Conservation (phyloP, 1,139 yeast species). For the Taiozyma sp. region DNA sequence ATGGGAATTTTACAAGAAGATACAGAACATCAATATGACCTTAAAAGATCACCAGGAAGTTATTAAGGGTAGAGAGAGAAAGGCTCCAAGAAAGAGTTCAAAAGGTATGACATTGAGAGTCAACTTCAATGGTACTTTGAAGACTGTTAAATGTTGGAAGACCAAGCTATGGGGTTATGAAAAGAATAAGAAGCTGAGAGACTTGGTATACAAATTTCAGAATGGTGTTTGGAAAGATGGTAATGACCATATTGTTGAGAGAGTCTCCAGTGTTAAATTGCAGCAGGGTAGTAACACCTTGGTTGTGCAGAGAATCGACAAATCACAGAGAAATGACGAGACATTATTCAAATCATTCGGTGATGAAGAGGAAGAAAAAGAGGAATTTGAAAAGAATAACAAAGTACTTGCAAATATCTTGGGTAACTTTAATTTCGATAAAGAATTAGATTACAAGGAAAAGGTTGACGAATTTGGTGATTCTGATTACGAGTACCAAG, state of each 20-base stretch:
- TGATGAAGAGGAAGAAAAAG: slow-evolving; percentile 27
- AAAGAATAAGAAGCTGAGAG: slow-evolving; percentile 53
- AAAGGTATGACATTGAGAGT: slow-evolving; percentile 63
- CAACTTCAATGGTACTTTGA: slow-evolving; percentile 53
- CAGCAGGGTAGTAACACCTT: slow-evolving; percentile 17
- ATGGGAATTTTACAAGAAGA: slow-evolving; percentile 34
- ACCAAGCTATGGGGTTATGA: slow-evolving; percentile 89
- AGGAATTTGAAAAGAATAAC: slow-evolving; percentile 34
- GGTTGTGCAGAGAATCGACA: slow-evolving; percentile 19
- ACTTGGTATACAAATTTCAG: slow-evolving; percentile 54
- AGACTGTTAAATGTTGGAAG: slow-evolving; percentile 54
- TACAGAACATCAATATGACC: slow-evolving; percentile 36
- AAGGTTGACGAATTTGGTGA: slow-evolving; percentile 37
- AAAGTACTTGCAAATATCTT: slow-evolving; percentile 49
- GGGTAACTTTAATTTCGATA: slow-evolving; percentile 51
- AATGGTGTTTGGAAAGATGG: slow-evolving; percentile 83
- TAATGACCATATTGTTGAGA: slow-evolving; percentile 71
- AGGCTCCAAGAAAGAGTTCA: slow-evolving; percentile 43
- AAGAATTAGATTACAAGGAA: slow-evolving; percentile 50
- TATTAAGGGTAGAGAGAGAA: slow-evolving; percentile 59
- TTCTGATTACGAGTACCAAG: slow-evolving; percentile 46
- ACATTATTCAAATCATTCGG: slow-evolving; percentile 6
- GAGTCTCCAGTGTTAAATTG: slow-evolving; percentile 29
- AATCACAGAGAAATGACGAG: slow-evolving; percentile 22
- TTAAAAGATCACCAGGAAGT: slow-evolving; percentile 41